A percentile compares a stretch with the other conserved stretches of the same genome.
Conservation (phyloP, 1,139 yeast species). For the Arxiozyma telluris region DNA sequence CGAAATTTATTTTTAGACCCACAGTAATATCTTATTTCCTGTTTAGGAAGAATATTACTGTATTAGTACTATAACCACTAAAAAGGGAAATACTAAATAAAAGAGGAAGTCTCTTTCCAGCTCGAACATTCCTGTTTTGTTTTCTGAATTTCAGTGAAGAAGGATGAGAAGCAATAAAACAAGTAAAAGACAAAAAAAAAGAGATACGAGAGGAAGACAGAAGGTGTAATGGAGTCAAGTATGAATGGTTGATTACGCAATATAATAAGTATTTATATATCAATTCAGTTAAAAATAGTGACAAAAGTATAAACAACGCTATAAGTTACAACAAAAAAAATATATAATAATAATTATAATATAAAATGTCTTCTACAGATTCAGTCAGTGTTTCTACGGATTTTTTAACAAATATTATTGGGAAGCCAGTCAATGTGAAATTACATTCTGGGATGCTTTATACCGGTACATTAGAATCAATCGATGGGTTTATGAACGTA, state of each 20-base stretch:
- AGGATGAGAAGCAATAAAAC: no score
- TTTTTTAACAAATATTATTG: conserved; percentile 71
- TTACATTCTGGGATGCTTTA: conserved; percentile 83
- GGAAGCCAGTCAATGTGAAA: conserved; percentile 73
- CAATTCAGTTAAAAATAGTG: no score
- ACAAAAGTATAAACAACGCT: background rate
- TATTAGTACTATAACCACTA: background rate
- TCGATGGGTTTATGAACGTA: conserved; percentile 95
- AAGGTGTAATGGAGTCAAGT: no score
- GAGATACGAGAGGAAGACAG: no score
- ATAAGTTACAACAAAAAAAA: background rate
- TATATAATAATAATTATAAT: background rate
- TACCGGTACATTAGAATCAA: conserved; percentile 67
- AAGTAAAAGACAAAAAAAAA: no score
- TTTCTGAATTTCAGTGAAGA: no score
- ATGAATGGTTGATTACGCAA: no score
- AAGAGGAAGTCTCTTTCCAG: background rate
- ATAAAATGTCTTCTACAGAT: conserved; percentile 6
- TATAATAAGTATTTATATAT: no score
- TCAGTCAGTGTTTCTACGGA: conserved; percentile 45
- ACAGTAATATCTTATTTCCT: background rate
- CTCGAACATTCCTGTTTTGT: no score
- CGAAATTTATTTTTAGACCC: background rate
- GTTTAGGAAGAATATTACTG: background rate
- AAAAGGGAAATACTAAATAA: background rate